phyloP scores from a whole-genome alignment of 148 eudicot species.

The Rhododendron griersonianum region DNA sequence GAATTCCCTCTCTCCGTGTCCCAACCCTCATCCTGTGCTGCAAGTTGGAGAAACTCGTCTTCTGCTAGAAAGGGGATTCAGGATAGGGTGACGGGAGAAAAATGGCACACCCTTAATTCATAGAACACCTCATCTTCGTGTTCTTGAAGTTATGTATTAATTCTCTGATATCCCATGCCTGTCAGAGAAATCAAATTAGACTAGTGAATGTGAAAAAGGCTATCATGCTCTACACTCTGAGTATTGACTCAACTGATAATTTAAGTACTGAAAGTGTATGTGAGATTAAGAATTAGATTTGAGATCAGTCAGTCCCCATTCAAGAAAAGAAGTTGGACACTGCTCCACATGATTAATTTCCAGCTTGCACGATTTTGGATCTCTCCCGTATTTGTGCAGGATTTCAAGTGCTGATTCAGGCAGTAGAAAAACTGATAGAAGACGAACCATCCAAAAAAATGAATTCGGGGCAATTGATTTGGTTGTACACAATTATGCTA shows the following conservation, averaged over 20 bases:
- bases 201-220: background rate
- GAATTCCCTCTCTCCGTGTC: too few species aligned
- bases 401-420: constrained; percentile 67
- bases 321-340: background rate
- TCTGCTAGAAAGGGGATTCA: too few species aligned
- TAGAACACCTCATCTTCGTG: background rate
- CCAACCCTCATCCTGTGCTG: too few species aligned
- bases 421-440: constrained; percentile 46
- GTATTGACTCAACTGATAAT: too few species aligned
- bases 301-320: background rate
- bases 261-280: too few species aligned
- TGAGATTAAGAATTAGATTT: background rate
- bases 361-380: background rate
- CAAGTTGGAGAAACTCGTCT: too few species aligned
- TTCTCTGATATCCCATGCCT: background rate
- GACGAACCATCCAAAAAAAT: constrained; percentile 42
- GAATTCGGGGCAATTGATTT: constrained; percentile 38
- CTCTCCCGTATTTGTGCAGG: constrained; percentile 28
- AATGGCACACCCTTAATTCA: too few species aligned
- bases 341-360: background rate
- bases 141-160: background rate
- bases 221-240: too few species aligned
- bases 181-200: background rate
- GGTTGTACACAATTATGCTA: constrained; percentile 67
- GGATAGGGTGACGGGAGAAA: too few species aligned